Evolutionary conservation across 2,329 filamentous ascomycete species (phyloP).

Genomic region (Fusarium hostae): DNA sequence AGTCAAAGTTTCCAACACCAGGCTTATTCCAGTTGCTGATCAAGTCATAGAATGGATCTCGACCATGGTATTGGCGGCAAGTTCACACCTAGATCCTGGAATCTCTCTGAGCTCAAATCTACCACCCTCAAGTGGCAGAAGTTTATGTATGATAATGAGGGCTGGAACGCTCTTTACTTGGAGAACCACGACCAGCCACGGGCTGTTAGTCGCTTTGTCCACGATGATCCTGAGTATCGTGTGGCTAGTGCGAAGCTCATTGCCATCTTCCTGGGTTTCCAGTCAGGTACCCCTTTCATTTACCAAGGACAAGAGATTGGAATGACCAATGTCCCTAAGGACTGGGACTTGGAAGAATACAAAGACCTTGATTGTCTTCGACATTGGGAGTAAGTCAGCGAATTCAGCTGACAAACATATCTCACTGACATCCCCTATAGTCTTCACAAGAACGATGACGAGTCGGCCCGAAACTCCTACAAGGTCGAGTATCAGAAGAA

Average conservation of each 20-base stretch:
- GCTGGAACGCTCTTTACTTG: slow-evolving; percentile 73
- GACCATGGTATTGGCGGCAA: slow-evolving; percentile 59
- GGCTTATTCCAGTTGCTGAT: not conserved
- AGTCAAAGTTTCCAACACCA: slow-evolving; percentile 29
- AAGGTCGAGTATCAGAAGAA: slow-evolving; percentile 64
- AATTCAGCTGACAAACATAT: not conserved
- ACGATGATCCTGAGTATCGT: slow-evolving; percentile 61
- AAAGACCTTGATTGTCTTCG: slow-evolving; percentile 72
- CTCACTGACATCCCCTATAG: slow-evolving; percentile 35
- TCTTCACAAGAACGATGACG: slow-evolving; percentile 53
- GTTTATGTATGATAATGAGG: slow-evolving; percentile 68
- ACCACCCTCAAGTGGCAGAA: slow-evolving; percentile 68
- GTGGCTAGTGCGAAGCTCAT: slow-evolving; percentile 68
- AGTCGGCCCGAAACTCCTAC: slow-evolving; percentile 51
- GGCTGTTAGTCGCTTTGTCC: slow-evolving; percentile 65
- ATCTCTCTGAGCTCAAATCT: slow-evolving; percentile 62
- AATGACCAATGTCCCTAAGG: slow-evolving; percentile 70
- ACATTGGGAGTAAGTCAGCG: slow-evolving; percentile 56
- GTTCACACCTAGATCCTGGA: slow-evolving; percentile 56
- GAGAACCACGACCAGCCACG: slow-evolving; percentile 75
- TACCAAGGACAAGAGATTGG: slow-evolving; percentile 78
- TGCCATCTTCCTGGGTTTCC: slow-evolving; percentile 65
- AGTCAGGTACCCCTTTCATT: slow-evolving; percentile 73
- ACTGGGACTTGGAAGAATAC: slow-evolving; percentile 73
- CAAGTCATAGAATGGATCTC: slow-evolving; percentile 56